Percentiles rank a stretch among this genome's conserved stretches.
Evolutionary conservation across 352 stramenopile genomes (phyloP).

Genomic region (Phytophthora boehmeriae): DNA sequence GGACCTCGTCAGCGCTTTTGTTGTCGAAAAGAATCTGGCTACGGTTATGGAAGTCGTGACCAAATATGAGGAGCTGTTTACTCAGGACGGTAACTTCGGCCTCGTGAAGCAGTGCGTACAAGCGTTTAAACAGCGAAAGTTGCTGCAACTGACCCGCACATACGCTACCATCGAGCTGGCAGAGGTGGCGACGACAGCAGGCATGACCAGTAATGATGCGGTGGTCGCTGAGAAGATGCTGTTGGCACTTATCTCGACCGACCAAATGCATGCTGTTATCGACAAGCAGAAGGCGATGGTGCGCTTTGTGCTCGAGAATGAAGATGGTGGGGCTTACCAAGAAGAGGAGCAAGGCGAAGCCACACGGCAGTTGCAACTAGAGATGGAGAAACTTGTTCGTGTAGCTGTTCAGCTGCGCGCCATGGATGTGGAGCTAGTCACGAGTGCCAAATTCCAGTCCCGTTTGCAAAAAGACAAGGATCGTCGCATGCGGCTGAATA

Average conservation of each 20-base stretch:
- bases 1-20: constrained; percentile 64
- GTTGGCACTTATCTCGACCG: constrained; percentile 54
- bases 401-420: constrained; percentile 71
- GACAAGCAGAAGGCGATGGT: constrained; percentile 83
- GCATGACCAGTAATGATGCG: constrained; percentile 39
- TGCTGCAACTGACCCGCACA: constrained; percentile 77
- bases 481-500: constrained; percentile 51
- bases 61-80: constrained; percentile 53
- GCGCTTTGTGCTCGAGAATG: constrained; percentile 74
- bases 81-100: constrained; percentile 69
- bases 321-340: constrained; percentile 32
- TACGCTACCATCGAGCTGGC: constrained; percentile 79
- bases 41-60: constrained; percentile 40
- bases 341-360: constrained; percentile 48
- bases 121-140: constrained; percentile 70
- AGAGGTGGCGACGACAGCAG: constrained; percentile 60
- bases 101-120: constrained; percentile 82
- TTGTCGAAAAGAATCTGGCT: constrained; percentile 39
- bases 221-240: constrained; percentile 67
- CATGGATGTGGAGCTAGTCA: constrained; percentile 85
- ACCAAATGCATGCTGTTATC: constrained; percentile 67
- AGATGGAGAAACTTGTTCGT: constrained; percentile 77
- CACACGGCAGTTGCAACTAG: constrained; percentile 60
- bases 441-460: constrained; percentile 79
- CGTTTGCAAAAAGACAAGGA: constrained; percentile 82